Conservation (phyloP, 2,329 filamentous ascomycete species). For the Fusarium globosum region DNA sequence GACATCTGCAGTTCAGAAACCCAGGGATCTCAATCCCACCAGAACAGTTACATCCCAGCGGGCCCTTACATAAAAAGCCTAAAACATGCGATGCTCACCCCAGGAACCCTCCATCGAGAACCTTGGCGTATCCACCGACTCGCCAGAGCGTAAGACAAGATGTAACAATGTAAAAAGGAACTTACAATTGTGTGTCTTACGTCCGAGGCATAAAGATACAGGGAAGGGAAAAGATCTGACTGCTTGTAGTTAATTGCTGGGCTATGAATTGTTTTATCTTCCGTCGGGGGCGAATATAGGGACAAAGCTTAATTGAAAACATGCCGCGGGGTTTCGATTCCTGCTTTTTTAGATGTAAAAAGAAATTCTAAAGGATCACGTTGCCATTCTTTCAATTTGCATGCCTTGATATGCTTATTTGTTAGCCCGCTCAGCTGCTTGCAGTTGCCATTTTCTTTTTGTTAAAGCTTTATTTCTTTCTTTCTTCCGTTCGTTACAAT, state of each 20-base stretch:
- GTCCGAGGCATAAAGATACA: background rate
- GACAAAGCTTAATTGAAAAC: background rate
- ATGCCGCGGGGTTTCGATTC: background rate
- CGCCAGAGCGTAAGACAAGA: background rate
- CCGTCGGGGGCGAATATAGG: background rate
- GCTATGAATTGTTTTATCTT: background rate
- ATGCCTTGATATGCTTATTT: background rate
- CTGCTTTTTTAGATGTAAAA: background rate
- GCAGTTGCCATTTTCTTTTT: background rate
- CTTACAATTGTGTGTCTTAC: background rate
- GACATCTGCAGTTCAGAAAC: background rate
- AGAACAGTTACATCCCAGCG: conserved; percentile 3
- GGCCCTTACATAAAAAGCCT: background rate
- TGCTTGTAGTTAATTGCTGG: background rate
- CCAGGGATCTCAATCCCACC: background rate
- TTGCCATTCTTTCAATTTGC: background rate
- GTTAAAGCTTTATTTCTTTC: background rate
- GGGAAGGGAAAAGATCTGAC: background rate
- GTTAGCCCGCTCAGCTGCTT: background rate
- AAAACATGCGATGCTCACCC: conserved; percentile 5
- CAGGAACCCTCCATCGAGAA: background rate
- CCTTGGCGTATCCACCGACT: background rate
- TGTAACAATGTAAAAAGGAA: background rate
- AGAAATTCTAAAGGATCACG: background rate
- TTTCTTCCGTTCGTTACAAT: background rate